A percentile compares a stretch with the other conserved stretches of the same genome.
These are phyloP conservation scores for Kalmusia sp. DNA, from an alignment of 2,329 filamentous ascomycete genomes.

Conservation along the genomic window DNA sequence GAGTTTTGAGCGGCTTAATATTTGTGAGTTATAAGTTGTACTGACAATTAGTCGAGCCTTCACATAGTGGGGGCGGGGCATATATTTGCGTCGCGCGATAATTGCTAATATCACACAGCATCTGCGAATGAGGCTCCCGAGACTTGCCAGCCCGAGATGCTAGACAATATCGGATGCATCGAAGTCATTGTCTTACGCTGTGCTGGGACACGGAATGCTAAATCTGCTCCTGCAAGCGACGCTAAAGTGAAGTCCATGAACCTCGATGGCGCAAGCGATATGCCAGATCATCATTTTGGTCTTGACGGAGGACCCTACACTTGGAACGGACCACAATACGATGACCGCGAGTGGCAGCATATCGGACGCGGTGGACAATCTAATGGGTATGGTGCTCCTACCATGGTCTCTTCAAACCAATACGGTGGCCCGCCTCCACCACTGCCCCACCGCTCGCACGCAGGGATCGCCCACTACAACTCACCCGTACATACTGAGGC, in stretches of 20 bases:
- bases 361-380: background rate
- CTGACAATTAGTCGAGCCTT: too few relatives aligned
- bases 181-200: conserved; percentile 57
- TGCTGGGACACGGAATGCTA: conserved; percentile 31
- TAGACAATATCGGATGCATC: conserved; percentile 55
- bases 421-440: conserved; percentile 1
- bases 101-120: conserved; percentile 35
- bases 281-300: conserved; percentile 18
- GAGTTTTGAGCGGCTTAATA: conserved; percentile 59
- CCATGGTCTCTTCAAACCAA: background rate
- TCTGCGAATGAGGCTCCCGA: conserved; percentile 47
- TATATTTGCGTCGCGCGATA: background rate
- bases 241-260: conserved; percentile 23
- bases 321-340: conserved; percentile 16
- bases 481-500: background rate
- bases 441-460: background rate
- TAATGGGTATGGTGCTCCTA: background rate
- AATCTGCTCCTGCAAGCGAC: conserved; percentile 15
- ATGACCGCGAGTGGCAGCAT: conserved; percentile 18
- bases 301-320: conserved; percentile 19
- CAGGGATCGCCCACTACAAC: background rate
- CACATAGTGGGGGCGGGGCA: background rate
- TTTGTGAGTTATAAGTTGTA: conserved; percentile 53
- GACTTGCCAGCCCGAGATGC: conserved; percentile 36
- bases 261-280: conserved; percentile 36